Evolutionary conservation across 2,329 filamentous ascomycete genomes (phyloP), one percentile per base, ranked within the genome.

Genomic region (Aspergillus sp.): DNA sequence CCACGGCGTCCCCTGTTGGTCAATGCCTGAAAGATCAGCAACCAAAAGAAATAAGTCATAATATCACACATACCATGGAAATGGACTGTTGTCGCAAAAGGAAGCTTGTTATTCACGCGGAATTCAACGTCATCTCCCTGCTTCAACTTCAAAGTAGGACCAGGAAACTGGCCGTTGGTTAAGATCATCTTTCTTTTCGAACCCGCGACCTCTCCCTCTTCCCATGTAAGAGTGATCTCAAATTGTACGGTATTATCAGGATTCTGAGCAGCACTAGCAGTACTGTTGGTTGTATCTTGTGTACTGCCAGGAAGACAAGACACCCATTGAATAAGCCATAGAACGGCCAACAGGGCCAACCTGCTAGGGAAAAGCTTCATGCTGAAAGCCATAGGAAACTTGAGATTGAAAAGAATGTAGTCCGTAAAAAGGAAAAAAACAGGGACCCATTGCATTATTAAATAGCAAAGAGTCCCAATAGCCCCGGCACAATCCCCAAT

Each of bases 1-100:
- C 77, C 77, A 81, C 0, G 77, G 75, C 0, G 76, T 79, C 26
- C 59, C 61, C 2, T 57, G 46, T 66, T 76, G 74, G 30, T 75
- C 70, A 26, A 81, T 67, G 2, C 54, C 54, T 57, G n/a, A 11
- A 43, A 19, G 19, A 37, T 8, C 6, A 34, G 45, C 13, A 46
- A 35, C 33, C 12, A 19, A 39, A 13, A 37, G 5, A 9, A 11
- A 12, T 31, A 26, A 13, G 8, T 27, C 1, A 26, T 5, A 30
- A 3, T 11, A 28, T 13, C 13, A 37, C 27, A 13, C 33, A 29
- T 51, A 47, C 69, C 68, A 44, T 64, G 61, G 34, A 56, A 64
- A 37, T 64, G 61, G 11, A 64, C 44, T 0, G 58, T 53, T 7
- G 54, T 56, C 26, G 54, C 35, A 11, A 43, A 48, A 1, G 56